Conservation (phyloP, 345 rosid species). For the Punica granatum region DNA sequence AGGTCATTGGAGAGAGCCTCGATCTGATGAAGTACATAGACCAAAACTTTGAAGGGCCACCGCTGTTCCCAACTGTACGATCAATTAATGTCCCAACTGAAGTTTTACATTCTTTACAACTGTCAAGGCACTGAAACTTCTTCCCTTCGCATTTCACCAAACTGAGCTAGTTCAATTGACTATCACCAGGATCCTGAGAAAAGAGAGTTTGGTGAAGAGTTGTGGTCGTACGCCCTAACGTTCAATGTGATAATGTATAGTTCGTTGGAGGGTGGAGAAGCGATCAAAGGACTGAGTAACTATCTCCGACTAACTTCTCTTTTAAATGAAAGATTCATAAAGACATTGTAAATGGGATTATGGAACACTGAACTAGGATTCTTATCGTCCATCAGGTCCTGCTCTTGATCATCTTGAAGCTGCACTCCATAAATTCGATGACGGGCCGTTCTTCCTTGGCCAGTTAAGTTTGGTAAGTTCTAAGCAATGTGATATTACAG, state of each 20-base stretch:
- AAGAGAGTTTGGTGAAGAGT: slow-evolving; percentile 23
- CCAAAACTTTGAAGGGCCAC: slow-evolving; percentile 4
- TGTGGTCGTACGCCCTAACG: slow-evolving; percentile 14
- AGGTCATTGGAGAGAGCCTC: slow-evolving; percentile 8
- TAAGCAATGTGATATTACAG: neutral
- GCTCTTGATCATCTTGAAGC: slow-evolving; percentile 24
- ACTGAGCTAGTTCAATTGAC: neutral
- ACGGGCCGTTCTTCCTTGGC: slow-evolving; percentile 30
- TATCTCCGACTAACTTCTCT: neutral
- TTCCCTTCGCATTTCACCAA: neutral
- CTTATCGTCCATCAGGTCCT: slow-evolving; percentile 8
- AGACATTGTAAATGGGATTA: neutral
- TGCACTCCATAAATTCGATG: slow-evolving; percentile 22
- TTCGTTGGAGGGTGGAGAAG: slow-evolving; percentile 14
- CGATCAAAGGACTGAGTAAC: slow-evolving; percentile 16
- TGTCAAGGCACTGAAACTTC: neutral
- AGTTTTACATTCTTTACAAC: neutral
- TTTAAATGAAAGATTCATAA: neutral
- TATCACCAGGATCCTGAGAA: slow-evolving; percentile 20
- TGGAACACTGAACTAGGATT: neutral
- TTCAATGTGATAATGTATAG: slow-evolving; percentile 8
- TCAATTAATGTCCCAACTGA: neutral
- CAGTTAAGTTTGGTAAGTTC: slow-evolving; percentile 27
- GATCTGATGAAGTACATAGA: slow-evolving; percentile 10
- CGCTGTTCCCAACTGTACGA: slow-evolving; percentile 5